phyloP scores from a whole-genome alignment of 441 rosid genomes.

The Pelargonium australe region DNA sequence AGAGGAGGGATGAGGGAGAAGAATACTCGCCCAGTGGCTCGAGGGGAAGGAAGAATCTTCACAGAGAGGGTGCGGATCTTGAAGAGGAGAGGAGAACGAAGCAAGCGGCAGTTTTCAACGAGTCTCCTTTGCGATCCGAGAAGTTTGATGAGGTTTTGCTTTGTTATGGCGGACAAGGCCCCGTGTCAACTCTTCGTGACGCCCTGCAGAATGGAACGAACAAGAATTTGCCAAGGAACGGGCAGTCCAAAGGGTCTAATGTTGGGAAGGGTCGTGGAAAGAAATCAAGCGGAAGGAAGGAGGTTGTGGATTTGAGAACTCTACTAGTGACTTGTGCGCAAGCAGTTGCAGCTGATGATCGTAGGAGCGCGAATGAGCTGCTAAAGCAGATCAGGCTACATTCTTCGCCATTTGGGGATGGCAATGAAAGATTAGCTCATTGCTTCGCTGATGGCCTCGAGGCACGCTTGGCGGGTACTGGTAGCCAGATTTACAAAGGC shows the following conservation, averaged over 20 bases:
- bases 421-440: constrained; percentile 53
- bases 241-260: constrained; percentile 30
- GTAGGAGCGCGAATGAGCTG: constrained; percentile 36
- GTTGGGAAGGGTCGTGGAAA: constrained; percentile 32
- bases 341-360: constrained; percentile 52
- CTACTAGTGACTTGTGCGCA: constrained; percentile 56
- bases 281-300: constrained; percentile 34
- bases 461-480: constrained; percentile 56
- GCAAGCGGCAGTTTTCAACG: constrained; percentile 45
- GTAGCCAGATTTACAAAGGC: constrained; percentile 59
- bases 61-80: constrained; percentile 27
- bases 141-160: constrained; percentile 53
- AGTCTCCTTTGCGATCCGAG: constrained; percentile 40
- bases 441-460: constrained; percentile 55
- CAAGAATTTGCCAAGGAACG: constrained; percentile 19
- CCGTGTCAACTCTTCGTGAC: constrained; percentile 37
- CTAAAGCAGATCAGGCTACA: constrained; percentile 47
- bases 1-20: constrained; percentile 17
- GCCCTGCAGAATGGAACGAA: constrained; percentile 34
- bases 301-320: constrained; percentile 53
- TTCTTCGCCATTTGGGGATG: constrained; percentile 62
- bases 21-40: constrained; percentile 17
- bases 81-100: constrained; percentile 56
- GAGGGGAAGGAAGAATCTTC: constrained; percentile 33
- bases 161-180: constrained; percentile 29